These are phyloP conservation scores for Plasmodium gaboni DNA, from an alignment of 169 alveolate genomes.

Conservation along the genomic window DNA sequence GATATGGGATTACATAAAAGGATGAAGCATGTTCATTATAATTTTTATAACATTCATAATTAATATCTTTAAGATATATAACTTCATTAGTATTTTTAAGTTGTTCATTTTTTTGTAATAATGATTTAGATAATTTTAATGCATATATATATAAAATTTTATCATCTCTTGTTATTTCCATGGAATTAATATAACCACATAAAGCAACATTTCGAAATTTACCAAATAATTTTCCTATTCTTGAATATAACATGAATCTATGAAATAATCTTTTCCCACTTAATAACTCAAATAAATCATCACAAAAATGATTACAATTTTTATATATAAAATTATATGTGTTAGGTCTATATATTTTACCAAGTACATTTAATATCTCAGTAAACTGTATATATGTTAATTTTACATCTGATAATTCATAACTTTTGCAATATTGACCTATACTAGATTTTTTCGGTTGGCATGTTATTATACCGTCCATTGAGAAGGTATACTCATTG, in stretches of 20 bases:
- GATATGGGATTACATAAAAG: slow-evolving; percentile 17
- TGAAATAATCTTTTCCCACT: slow-evolving; percentile 70
- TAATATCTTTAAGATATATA: slow-evolving; percentile 13
- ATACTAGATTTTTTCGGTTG: slow-evolving; percentile 46
- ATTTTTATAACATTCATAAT: neutral
- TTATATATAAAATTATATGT: slow-evolving; percentile 68
- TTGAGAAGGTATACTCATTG: slow-evolving; percentile 71
- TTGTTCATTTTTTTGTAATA: slow-evolving; percentile 27
- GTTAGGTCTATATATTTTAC: slow-evolving; percentile 74
- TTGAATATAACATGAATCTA: slow-evolving; percentile 70
- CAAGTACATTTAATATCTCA: slow-evolving; percentile 66
- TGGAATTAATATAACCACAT: slow-evolving; percentile 53
- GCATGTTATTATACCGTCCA: slow-evolving; percentile 64
- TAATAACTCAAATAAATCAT: slow-evolving; percentile 66
- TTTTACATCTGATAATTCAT: slow-evolving; percentile 28
- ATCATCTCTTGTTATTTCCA: slow-evolving; percentile 44
- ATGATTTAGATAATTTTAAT: slow-evolving; percentile 49
- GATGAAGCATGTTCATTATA: neutral
- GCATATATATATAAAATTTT: slow-evolving; percentile 42
- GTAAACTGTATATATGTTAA: slow-evolving; percentile 48
- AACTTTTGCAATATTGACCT: slow-evolving; percentile 58
- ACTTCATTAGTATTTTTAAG: neutral
- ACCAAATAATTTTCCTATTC: slow-evolving; percentile 61
- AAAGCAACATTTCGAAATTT: slow-evolving; percentile 41
- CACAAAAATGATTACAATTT: slow-evolving; percentile 75